These are phyloP conservation scores for Gentiana macrophylla DNA, from an alignment of 257 asterid species.

Conservation along the genomic window DNA sequence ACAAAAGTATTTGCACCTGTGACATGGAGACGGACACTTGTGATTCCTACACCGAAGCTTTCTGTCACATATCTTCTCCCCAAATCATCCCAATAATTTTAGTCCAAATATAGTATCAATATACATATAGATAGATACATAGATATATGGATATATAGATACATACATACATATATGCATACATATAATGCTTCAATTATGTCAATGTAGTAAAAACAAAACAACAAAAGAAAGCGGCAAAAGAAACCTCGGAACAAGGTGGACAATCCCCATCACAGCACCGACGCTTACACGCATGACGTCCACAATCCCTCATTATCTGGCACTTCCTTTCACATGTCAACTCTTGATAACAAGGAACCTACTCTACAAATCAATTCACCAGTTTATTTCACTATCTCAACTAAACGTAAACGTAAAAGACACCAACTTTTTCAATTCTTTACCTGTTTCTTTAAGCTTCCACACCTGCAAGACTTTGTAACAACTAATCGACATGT, in stretches of 20 bases:
- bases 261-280: conserved; percentile 98
- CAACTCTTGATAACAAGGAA: conserved; percentile 90
- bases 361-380: conserved; percentile 52
- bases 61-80: conserved; percentile 69
- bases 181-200: no score
- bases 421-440: neutral
- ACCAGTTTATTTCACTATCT: conserved; percentile 13
- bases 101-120: neutral
- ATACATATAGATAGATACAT: neutral
- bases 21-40: conserved; percentile 97
- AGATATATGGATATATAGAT: no score
- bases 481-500: conserved; percentile 63
- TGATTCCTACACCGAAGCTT: conserved; percentile 94
- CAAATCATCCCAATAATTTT: conserved; percentile 9
- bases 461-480: conserved; percentile 94
- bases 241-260: conserved; percentile 83
- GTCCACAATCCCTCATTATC: conserved; percentile 66
- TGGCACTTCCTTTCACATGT: conserved; percentile 93
- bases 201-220: no score
- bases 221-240: neutral
- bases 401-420: neutral
- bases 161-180: no score
- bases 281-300: conserved; percentile 87
- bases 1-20: conserved; percentile 39
- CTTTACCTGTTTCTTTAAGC: conserved; percentile 81